Evolutionary conservation across 495 filamentous ascomycete genomes (phyloP).

Genomic region (Neurospora intermedia): DNA sequence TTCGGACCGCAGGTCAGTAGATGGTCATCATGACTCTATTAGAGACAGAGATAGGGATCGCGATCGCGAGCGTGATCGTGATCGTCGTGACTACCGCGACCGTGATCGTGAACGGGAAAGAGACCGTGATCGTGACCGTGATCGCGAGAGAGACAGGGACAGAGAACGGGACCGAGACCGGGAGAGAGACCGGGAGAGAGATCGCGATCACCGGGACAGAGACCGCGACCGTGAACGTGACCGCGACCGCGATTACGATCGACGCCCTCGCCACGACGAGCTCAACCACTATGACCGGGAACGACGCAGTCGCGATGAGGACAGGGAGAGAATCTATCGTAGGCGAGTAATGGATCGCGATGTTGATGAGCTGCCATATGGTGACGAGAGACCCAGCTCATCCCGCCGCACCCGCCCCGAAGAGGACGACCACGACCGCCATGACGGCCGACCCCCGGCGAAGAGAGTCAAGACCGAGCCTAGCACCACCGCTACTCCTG

Average conservation of each 20-base stretch:
- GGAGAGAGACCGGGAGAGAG: slow-evolving; percentile 25
- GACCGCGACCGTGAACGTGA: slow-evolving; percentile 26
- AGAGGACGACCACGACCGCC: slow-evolving; percentile 59
- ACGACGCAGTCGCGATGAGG: slow-evolving; percentile 69
- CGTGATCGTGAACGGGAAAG: slow-evolving; percentile 31
- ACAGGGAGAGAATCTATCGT: slow-evolving; percentile 74
- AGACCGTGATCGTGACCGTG: slow-evolving; percentile 25
- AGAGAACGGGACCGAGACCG: slow-evolving; percentile 20
- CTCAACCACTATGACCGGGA: slow-evolving; percentile 54
- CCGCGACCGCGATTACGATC: slow-evolving; percentile 27
- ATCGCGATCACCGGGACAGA: slow-evolving; percentile 29
- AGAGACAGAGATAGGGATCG: slow-evolving; percentile 43
- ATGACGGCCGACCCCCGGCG: slow-evolving; percentile 51
- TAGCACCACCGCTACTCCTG: neutral
- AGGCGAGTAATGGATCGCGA: slow-evolving; percentile 68
- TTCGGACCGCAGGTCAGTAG: slow-evolving; percentile 37
- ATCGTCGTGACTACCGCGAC: slow-evolving; percentile 34
- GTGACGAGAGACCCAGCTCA: slow-evolving; percentile 57
- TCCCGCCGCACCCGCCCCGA: slow-evolving; percentile 64
- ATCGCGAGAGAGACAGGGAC: slow-evolving; percentile 26
- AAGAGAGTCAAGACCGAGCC: slow-evolving; percentile 14
- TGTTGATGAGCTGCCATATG: slow-evolving; percentile 78
- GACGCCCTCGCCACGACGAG: slow-evolving; percentile 37
- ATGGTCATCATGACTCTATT: slow-evolving; percentile 31
- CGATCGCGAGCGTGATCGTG: slow-evolving; percentile 41